Base-by-base conservation (phyloP, 2,329 filamentous ascomycete genomes). In the Zalaria obscura region DNA sequence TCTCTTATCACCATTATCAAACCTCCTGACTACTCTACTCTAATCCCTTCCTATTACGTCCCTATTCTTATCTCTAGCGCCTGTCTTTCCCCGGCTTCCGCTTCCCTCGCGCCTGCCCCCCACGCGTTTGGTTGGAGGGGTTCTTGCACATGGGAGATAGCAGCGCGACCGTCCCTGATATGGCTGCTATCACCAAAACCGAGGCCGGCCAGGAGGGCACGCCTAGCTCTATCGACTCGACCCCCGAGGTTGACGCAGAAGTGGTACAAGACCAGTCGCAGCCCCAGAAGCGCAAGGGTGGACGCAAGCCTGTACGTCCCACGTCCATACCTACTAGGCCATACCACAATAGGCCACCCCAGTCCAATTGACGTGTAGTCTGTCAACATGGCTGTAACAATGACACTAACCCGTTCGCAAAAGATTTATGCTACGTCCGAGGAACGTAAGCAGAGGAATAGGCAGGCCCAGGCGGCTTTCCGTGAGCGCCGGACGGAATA, bases 351-450 rank as follows among this genome's bases (percentile, higher is more conserved):
- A 18, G 18, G 18, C 18, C 18, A 18, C 18, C 18, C 27, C 34
- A 43, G 38, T 27, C 26, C 38, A 37, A 38, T 43, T 40, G 39
- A n/a, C 28, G 5, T 18, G 18, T 29, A 10, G 34, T 44, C 35
- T 10, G 26, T 26, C 39, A 35, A 36, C 39, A 44, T 47, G 51
- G 49, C 54, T 55, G 48, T 54, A 46, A 32, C 29, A 7, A 32
- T 32, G 29, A 32, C 29, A 56, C 61, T 64, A 60, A 64, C 61
- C 44, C 56, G 59, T 47, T 18, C 18, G 18, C 41, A 38, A 31
- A 62, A 95, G 89, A 95, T 95, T 49, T 98, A 98, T 72, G 91
- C 91, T 41, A 98, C 91, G 31, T 96, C 91, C 7, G 91, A 98
- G 64, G 91, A 98, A 66, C 80, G 91, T 56, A 96, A 98, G 69